Evolutionary conservation across 305 asterid species (phyloP).

Genomic region (Caryopteris hybrid): DNA sequence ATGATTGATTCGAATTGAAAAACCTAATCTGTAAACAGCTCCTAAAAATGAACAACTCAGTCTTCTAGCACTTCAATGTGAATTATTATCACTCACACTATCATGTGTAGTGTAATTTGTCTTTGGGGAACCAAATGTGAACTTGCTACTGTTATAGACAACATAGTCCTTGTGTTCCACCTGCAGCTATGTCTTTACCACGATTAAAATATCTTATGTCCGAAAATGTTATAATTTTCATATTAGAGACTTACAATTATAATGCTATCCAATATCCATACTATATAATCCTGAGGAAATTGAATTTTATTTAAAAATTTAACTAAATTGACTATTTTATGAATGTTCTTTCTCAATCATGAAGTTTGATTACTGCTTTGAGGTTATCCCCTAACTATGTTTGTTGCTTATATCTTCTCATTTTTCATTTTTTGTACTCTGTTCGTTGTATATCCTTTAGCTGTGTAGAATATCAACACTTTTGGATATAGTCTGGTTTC

Average conservation of each 20-base stretch:
- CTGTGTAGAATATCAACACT: slow-evolving; percentile 42
- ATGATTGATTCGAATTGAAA: not conserved
- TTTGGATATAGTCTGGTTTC: slow-evolving; percentile 85
- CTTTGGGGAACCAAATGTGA: not conserved
- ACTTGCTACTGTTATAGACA: not conserved
- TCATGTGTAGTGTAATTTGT: not conserved
- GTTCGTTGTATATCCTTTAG: slow-evolving; percentile 14
- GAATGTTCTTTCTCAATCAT: not conserved
- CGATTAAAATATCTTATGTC: not conserved
- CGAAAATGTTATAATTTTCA: not conserved
- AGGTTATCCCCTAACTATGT: not conserved
- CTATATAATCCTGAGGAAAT: not conserved
- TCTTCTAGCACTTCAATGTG: not conserved
- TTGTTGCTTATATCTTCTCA: slow-evolving; percentile 4
- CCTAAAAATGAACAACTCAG: not conserved
- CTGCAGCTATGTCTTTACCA: not conserved
- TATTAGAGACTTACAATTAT: not conserved
- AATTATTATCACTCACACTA: not conserved
- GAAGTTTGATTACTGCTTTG: not conserved
- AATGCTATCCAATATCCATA: not conserved
- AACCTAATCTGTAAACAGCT: not conserved
- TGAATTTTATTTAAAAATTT: not conserved
- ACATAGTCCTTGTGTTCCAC: not conserved
- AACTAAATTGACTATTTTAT: not conserved
- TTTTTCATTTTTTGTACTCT: slow-evolving; percentile 20